Evolutionary conservation across 2,329 filamentous ascomycete species (phyloP).

Genomic region (Cadophora gregata): DNA sequence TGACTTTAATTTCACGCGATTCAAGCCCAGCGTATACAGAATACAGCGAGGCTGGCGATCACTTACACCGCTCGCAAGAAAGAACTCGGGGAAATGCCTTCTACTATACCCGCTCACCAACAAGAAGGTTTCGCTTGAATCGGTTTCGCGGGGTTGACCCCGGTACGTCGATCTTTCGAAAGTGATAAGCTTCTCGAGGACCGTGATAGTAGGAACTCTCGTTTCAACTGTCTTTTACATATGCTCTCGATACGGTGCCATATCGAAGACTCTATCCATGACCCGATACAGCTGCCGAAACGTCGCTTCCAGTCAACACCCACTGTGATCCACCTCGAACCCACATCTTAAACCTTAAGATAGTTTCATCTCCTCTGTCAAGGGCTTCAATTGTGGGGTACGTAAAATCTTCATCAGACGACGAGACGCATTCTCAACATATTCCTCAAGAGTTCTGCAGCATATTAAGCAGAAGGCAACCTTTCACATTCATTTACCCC

Average conservation of each 20-base stretch:
- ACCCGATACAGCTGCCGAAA: not conserved
- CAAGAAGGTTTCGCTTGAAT: not conserved
- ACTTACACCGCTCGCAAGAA: too few relatives aligned
- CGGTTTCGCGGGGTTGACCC: not conserved
- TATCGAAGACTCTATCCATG: too few relatives aligned
- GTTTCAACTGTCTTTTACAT: too few relatives aligned
- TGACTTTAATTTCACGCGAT: too few relatives aligned
- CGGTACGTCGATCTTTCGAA: not conserved
- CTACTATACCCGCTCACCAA: too few relatives aligned
- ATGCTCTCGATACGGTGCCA: too few relatives aligned
- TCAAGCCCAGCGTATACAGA: too few relatives aligned
- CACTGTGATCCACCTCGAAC: not conserved
- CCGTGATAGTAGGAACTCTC: too few relatives aligned
- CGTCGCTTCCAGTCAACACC: not conserved
- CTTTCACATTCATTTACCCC: not conserved
- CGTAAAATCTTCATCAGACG: not conserved
- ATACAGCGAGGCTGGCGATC: too few relatives aligned
- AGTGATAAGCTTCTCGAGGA: too few relatives aligned
- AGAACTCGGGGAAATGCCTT: too few relatives aligned
- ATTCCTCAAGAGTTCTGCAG: not conserved
- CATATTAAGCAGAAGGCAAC: not conserved
- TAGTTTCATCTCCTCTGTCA: not conserved
- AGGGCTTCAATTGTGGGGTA: not conserved
- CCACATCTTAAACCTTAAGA: not conserved
- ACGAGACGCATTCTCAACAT: not conserved